Base-by-base conservation (phyloP, 2,329 filamentous ascomycete species). In the Alternaria triticimaculans region DNA sequence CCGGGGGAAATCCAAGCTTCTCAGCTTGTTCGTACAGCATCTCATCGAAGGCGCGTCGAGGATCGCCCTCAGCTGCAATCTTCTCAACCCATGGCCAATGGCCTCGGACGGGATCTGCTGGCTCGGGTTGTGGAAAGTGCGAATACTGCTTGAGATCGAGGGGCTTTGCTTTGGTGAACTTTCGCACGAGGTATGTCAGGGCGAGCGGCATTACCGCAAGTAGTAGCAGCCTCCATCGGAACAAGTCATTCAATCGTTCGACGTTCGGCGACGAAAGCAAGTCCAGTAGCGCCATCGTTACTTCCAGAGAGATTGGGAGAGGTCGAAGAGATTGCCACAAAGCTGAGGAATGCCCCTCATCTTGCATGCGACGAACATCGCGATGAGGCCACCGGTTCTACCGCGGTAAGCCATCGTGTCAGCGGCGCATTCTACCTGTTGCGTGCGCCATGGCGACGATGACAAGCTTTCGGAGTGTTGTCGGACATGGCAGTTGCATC, bases 41-140 rank as follows among this genome's bases (percentile, higher is more conserved):
- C 45, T 69, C 66, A 20, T 69, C 66, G n/a, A 71, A 69, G 1
- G 50, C 28, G 8, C 68, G 68, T 37, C 66, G 63, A 20, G 62
- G 58, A 41, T 71, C 68, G 5, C 68, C 68, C 44, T 59, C 55
- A 0, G n/a, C 66, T 8, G 63, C 68, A 14, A 60, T 55, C 12
- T 59, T 69, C 43, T 69, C 68, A 1, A 71, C 56, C 68, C 68
- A 71, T 66, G 68, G 51, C 64, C 66, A 69, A 28, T 71, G 68
- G 1, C 66, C 68, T 44, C 66, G 62, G 10, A 64, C 30, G 5
- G 66, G 58, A 14, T 71, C 66, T 43, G 66, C 64, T 45, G 56
- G 58, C 56, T 62, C 68, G 5, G 68, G 68, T 15, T 71, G 68
- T 6, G 68, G 66, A 37, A 71, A 66, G 23, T 69, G 68, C 14